These are phyloP conservation scores for Trichoderma afroharzianum DNA, from an alignment of 2,329 filamentous ascomycete genomes.

Conservation along the genomic window DNA sequence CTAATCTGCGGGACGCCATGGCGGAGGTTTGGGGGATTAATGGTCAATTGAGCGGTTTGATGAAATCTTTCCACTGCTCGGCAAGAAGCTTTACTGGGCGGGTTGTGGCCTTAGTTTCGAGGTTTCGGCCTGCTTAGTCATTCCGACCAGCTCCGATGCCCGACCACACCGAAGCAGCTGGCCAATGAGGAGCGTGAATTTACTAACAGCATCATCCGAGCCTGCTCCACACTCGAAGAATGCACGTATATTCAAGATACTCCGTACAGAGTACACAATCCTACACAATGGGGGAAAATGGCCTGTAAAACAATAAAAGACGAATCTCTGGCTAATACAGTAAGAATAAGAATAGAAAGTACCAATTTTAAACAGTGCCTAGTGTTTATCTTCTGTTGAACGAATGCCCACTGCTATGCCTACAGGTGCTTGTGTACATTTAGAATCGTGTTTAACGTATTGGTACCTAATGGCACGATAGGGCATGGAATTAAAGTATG, in stretches of 20 bases:
- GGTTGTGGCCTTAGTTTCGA: slow-evolving; percentile 43
- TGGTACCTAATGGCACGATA: slow-evolving; percentile 11
- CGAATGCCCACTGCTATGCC: background rate
- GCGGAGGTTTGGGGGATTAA: slow-evolving; percentile 49
- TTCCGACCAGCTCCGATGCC: slow-evolving; percentile 43
- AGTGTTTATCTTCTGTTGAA: background rate
- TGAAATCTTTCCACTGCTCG: slow-evolving; percentile 47
- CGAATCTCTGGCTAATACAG: background rate
- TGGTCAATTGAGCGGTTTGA: slow-evolving; percentile 55
- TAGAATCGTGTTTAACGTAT: background rate
- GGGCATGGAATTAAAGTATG: background rate
- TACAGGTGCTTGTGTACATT: background rate
- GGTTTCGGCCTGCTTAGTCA: slow-evolving; percentile 34
- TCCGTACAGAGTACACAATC: background rate
- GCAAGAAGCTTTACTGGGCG: slow-evolving; percentile 44
- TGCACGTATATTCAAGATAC: background rate
- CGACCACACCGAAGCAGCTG: background rate
- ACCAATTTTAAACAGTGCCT: background rate
- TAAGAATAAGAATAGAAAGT: no score
- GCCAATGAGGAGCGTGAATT: slow-evolving; percentile 36
- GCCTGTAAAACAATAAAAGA: background rate
- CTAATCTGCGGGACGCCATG: slow-evolving; percentile 97
- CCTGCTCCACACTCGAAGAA: background rate
- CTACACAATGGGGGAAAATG: background rate
- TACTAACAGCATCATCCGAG: slow-evolving; percentile 25